Conservation (phyloP, 192 early-diverging fungal genomes). For the Mortierella hygrophila region DNA sequence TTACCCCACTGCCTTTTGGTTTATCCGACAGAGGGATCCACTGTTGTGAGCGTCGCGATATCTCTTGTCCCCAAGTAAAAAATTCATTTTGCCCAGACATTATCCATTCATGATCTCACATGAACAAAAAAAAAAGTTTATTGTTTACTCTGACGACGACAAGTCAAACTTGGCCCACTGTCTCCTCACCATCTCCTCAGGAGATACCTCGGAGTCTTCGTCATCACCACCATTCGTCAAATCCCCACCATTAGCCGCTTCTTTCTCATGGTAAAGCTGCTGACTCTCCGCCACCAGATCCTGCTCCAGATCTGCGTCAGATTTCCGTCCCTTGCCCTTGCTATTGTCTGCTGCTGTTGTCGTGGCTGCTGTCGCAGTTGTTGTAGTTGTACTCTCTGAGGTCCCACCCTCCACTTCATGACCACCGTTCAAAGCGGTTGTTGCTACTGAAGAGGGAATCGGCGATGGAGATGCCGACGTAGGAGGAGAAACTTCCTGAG, state of each 20-base stretch:
- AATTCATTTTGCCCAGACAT: too few relatives aligned
- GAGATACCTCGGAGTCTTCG: constrained; percentile 27
- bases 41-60: too few relatives aligned
- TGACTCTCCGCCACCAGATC: neutral
- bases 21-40: too few relatives aligned
- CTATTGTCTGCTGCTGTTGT: neutral
- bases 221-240: constrained; percentile 20
- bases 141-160: constrained; percentile 8
- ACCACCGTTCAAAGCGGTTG: neutral
- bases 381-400: neutral
- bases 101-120: too few relatives aligned
- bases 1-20: too few relatives aligned
- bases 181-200: constrained; percentile 48
- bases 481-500: neutral
- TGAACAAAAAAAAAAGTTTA: neutral
- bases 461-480: neutral
- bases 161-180: constrained; percentile 20
- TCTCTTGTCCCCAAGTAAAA: too few relatives aligned
- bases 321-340: constrained; percentile 47
- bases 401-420: neutral
- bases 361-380: neutral
- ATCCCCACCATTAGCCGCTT: neutral
- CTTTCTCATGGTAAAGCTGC: neutral
- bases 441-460: neutral
- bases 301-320: constrained; percentile 14